Percentiles rank a stretch among this genome's conserved stretches.
Evolutionary conservation across 225 moss, liverwort and hornwort genomes (phyloP).

Genomic region (Physcomitrellopsis africana): DNA sequence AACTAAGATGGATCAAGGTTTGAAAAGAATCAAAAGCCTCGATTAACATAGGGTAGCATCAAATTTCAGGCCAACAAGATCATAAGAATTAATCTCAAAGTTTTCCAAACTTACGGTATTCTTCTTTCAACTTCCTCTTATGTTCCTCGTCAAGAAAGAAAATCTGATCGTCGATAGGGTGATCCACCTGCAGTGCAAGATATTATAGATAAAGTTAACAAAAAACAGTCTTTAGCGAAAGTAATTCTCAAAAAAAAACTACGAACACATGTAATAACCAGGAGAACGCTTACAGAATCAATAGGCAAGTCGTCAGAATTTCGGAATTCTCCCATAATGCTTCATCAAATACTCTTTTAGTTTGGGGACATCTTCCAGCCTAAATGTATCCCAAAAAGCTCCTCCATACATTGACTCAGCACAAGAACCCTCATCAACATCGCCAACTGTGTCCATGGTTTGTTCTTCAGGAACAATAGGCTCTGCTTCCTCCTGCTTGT

Average conservation of each 20-base stretch:
- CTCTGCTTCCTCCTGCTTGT: slow-evolving; percentile 16
- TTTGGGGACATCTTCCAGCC: slow-evolving; percentile 71
- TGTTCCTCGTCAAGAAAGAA: slow-evolving; percentile 65
- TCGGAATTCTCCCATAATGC: slow-evolving; percentile 51
- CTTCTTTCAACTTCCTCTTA: slow-evolving; percentile 65
- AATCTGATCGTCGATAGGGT: slow-evolving; percentile 71
- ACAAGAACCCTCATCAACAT: slow-evolving; percentile 30
- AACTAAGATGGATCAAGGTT: not conserved
- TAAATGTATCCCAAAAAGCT: slow-evolving; percentile 75
- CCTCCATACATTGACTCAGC: slow-evolving; percentile 58
- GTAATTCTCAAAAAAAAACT: slow-evolving; percentile 4
- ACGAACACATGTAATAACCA: slow-evolving; percentile 7
- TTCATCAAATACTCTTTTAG: slow-evolving; percentile 57
- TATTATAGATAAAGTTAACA: not conserved
- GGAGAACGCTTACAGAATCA: slow-evolving; percentile 40
- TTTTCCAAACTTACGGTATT: slow-evolving; percentile 56
- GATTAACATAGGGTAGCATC: not conserved
- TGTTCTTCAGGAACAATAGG: not conserved
- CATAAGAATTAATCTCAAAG: not conserved
- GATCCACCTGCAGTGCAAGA: slow-evolving; percentile 46
- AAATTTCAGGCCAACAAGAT: not conserved
- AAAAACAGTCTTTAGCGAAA: not conserved
- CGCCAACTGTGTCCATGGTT: not conserved
- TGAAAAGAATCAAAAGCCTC: not conserved
- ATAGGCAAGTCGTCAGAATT: slow-evolving; percentile 48